Percentiles rank a stretch among this genome's conserved stretches.
These are phyloP conservation scores for Cladophialophora yegresii DNA, from an alignment of 2,329 filamentous ascomycete genomes.

Conservation along the genomic window DNA sequence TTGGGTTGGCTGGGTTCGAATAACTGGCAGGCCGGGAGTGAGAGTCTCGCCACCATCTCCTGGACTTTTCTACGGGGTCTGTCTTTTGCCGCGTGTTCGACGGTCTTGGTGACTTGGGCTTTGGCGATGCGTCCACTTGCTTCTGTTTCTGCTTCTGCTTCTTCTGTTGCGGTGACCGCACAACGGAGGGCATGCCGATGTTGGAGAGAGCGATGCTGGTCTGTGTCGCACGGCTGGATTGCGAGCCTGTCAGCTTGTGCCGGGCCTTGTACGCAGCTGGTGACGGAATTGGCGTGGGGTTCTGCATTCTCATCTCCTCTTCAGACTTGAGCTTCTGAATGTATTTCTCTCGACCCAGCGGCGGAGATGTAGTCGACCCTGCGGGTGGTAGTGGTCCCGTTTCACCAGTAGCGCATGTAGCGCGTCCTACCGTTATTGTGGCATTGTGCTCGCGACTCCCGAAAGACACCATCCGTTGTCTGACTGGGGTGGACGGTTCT, in stretches of 20 bases:
- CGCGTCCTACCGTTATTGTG: not conserved
- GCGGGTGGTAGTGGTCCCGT: not conserved
- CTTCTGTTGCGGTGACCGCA: not conserved
- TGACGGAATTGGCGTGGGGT: not conserved
- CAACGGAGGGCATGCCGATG: constrained; percentile 13
- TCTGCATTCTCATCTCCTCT: constrained; percentile 9
- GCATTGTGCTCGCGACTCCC: not conserved
- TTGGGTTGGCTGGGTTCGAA: not conserved
- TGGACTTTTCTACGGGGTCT: not conserved
- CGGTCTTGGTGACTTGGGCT: not conserved
- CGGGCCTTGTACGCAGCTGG: not conserved
- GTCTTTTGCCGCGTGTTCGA: not conserved
- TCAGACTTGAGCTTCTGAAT: constrained; percentile 3
- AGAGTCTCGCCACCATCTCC: not conserved
- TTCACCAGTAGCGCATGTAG: not conserved
- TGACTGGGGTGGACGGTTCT: not conserved
- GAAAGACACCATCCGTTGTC: not conserved
- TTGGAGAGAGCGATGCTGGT: not conserved
- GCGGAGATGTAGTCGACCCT: not conserved
- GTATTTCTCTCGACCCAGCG: no score
- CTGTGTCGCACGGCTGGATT: not conserved
- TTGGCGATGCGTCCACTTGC: not conserved
- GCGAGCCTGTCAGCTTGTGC: not conserved
- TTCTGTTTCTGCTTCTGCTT: not conserved
- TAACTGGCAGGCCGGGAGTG: not conserved